A percentile compares a stretch with the other conserved stretches of the same genome.
Evolutionary conservation across 805 yeast genomes (phyloP).

Genomic region (Ogataea sp.): DNA sequence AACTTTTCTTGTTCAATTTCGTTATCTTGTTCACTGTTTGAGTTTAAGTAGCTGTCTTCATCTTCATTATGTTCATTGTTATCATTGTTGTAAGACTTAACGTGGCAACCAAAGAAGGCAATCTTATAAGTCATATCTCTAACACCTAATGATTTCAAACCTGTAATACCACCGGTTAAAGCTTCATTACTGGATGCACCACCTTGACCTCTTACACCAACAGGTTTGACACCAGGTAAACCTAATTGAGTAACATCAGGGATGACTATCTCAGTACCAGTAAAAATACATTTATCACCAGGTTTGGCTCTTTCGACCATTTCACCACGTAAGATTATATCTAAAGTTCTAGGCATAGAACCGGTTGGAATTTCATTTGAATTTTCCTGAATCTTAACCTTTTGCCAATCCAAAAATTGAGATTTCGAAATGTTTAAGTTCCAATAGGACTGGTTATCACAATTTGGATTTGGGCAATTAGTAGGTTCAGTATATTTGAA

Average conservation of each 20-base stretch:
- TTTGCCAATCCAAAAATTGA: slow-evolving; percentile 93
- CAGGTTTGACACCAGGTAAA: slow-evolving; percentile 89
- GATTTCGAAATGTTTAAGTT: slow-evolving; percentile 76
- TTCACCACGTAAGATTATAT: slow-evolving; percentile 88
- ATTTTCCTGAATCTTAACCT: slow-evolving; percentile 90
- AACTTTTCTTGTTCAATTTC: slow-evolving; percentile 57
- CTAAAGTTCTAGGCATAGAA: slow-evolving; percentile 96
- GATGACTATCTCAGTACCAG: slow-evolving; percentile 90
- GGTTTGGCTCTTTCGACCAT: slow-evolving; percentile 95
- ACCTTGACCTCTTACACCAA: slow-evolving; percentile 59
- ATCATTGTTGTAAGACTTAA: slow-evolving; percentile 48
- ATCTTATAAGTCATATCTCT: slow-evolving; percentile 88
- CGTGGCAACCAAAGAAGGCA: slow-evolving; percentile 90
- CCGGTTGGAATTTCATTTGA: slow-evolving; percentile 97
- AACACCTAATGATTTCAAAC: slow-evolving; percentile 84
- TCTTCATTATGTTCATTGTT: slow-evolving; percentile 12
- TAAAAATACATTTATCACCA: slow-evolving; percentile 89
- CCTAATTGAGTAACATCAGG: slow-evolving; percentile 95
- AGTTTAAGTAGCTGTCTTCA: no score
- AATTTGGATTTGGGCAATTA: slow-evolving; percentile 78
- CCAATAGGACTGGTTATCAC: slow-evolving; percentile 84
- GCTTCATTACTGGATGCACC: slow-evolving; percentile 57
- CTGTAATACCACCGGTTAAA: slow-evolving; percentile 77
- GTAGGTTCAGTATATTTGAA: slow-evolving; percentile 94
- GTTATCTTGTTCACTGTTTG: slow-evolving; percentile 12